Percentiles rank a stretch among this genome's conserved stretches.
Evolutionary conservation across 129 eudicot species (phyloP).

Genomic region (Saussurea involucrata): DNA sequence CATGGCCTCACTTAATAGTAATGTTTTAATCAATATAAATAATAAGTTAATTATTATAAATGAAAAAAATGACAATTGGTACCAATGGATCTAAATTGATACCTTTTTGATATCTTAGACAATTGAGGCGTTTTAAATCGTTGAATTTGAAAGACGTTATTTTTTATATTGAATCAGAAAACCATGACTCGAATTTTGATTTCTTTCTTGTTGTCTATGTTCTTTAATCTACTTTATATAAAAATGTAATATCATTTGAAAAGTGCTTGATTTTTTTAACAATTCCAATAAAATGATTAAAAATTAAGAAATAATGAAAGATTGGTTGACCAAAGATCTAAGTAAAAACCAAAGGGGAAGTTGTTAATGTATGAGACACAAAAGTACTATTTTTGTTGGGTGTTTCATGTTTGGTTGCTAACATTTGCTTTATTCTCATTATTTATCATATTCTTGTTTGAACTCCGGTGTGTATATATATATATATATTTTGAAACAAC

Average conservation of each 20-base stretch:
- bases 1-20: too few species aligned
- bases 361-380: conserved; percentile 7
- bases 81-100: too few species aligned
- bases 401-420: conserved; percentile 14
- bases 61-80: too few species aligned
- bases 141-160: too few species aligned
- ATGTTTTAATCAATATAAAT: too few species aligned
- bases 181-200: too few species aligned
- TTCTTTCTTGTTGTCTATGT: too few species aligned
- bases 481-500: too few species aligned
- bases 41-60: too few species aligned
- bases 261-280: background rate
- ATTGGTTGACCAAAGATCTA: conserved; percentile 6
- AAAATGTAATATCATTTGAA: background rate
- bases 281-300: background rate
- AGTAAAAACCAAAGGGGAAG: conserved; percentile 2
- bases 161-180: background rate
- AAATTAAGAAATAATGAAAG: background rate
- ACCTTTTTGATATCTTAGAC: too few species aligned
- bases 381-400: conserved; percentile 16
- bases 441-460: conserved; percentile 6
- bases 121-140: too few species aligned
- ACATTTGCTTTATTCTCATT: conserved; percentile 14
- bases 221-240: background rate
- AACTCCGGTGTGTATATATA: too few species aligned